phyloP scores from a whole-genome alignment of 2,329 filamentous ascomycete genomes.

The Teratosphaeriaceae sp. region DNA sequence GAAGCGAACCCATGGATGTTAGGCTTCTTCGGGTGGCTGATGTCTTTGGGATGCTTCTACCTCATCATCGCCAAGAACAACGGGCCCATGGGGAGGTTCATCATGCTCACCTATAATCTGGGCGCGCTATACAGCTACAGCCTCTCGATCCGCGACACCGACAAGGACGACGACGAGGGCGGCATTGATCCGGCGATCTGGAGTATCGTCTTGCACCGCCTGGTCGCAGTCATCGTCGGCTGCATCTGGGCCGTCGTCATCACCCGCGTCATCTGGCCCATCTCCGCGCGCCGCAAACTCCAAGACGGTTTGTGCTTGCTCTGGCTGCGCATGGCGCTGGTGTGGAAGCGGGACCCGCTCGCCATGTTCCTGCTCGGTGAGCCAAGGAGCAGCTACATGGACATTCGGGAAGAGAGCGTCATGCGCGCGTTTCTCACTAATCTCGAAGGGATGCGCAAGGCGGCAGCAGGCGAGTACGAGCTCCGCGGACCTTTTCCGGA shows the following conservation, averaged over 20 bases:
- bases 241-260: slow-evolving; percentile 90
- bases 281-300: slow-evolving; percentile 80
- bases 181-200: slow-evolving; percentile 76
- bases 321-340: slow-evolving; percentile 88
- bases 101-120: slow-evolving; percentile 92
- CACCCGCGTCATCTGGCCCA: slow-evolving; percentile 86
- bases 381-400: slow-evolving; percentile 58
- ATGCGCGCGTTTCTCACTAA: slow-evolving; percentile 72
- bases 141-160: slow-evolving; percentile 68
- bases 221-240: slow-evolving; percentile 77
- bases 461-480: slow-evolving; percentile 81
- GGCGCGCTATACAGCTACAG: slow-evolving; percentile 92
- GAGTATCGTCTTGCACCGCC: slow-evolving; percentile 81
- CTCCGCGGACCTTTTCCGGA: slow-evolving; percentile 80
- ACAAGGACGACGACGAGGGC: slow-evolving; percentile 80
- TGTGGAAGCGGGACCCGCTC: slow-evolving; percentile 91
- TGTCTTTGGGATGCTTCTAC: slow-evolving; percentile 79
- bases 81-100: slow-evolving; percentile 86
- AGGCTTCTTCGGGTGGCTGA: slow-evolving; percentile 73
- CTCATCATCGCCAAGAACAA: slow-evolving; percentile 79
- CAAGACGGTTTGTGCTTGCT: slow-evolving; percentile 85
- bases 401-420: slow-evolving; percentile 77
- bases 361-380: slow-evolving; percentile 53
- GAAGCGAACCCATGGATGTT: slow-evolving; percentile 65
- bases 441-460: slow-evolving; percentile 64